Percentiles rank a stretch among this genome's conserved stretches.
These are phyloP conservation scores for Cynara cardunculus DNA, from an alignment of 129 eudicot genomes.

Conservation along the genomic window DNA sequence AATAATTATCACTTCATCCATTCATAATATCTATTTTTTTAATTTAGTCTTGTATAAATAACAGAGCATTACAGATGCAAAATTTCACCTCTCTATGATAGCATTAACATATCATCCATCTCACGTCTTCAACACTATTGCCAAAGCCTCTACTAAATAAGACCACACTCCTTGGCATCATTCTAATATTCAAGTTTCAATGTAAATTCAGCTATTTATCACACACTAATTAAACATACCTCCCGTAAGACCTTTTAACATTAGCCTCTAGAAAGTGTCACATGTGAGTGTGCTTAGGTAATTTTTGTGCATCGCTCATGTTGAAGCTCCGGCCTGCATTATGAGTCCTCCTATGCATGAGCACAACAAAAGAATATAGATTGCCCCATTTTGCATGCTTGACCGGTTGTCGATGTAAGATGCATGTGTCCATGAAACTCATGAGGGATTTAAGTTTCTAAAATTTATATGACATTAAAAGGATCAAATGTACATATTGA, in stretches of 20 bases:
- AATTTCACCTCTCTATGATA: neutral
- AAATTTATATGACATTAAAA: neutral
- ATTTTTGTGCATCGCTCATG: neutral
- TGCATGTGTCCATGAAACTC: constrained; percentile 1
- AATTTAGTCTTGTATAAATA: neutral
- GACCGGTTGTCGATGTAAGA: neutral
- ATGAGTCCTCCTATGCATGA: neutral
- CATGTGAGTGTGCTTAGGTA: neutral
- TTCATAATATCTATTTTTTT: neutral
- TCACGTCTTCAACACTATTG: neutral
- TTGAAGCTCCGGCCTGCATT: neutral
- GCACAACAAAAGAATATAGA: neutral
- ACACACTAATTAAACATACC: neutral
- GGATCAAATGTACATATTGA: neutral
- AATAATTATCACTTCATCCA: neutral
- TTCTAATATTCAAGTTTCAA: neutral
- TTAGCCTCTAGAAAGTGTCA: neutral
- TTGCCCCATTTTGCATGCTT: neutral
- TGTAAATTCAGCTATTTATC: neutral
- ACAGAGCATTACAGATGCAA: neutral
- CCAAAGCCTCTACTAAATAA: neutral
- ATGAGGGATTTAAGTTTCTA: neutral
- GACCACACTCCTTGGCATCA: neutral
- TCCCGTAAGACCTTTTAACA: neutral
- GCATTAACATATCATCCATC: neutral